Conservation (phyloP, 257 asterid genomes). For the Solanum lignicaule region DNA sequence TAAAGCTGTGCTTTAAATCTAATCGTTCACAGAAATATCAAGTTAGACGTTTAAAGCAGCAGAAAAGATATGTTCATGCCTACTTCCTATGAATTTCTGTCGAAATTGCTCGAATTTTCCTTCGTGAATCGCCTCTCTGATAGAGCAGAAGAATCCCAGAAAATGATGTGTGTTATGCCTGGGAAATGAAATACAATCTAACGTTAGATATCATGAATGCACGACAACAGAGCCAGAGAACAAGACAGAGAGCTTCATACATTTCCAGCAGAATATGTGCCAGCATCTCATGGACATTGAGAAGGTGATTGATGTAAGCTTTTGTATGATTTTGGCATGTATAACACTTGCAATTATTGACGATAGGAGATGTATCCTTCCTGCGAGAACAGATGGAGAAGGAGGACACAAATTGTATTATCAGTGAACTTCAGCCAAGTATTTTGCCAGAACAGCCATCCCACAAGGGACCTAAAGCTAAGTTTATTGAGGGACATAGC, state of each 20-base stretch:
- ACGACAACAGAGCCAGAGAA: neutral
- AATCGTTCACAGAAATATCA: neutral
- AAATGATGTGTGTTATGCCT: conserved; percentile 95
- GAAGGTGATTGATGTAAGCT: conserved; percentile 86
- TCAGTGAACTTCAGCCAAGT: neutral
- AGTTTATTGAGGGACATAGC: neutral
- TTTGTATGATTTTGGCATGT: conserved; percentile 85
- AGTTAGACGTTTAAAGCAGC: conserved; percentile 24
- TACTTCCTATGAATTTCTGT: conserved; percentile 38
- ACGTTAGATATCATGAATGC: neutral
- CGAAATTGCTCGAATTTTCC: conserved; percentile 62
- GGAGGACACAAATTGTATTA: neutral
- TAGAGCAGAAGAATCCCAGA: conserved; percentile 66
- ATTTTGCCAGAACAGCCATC: neutral
- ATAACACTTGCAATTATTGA: conserved; percentile 59
- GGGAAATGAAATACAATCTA: conserved; percentile 4
- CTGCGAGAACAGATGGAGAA: conserved; percentile 18
- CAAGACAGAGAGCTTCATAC: conserved; percentile 25
- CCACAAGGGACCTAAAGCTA: neutral
- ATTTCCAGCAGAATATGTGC: conserved; percentile 84
- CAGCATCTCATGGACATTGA: conserved; percentile 89
- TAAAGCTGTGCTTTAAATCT: neutral
- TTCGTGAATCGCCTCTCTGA: conserved; percentile 54
- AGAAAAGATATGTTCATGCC: conserved; percentile 35
- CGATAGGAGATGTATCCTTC: conserved; percentile 61